These are phyloP conservation scores for Cytospora piceae DNA, from an alignment of 2,329 filamentous ascomycete species.

Conservation along the genomic window DNA sequence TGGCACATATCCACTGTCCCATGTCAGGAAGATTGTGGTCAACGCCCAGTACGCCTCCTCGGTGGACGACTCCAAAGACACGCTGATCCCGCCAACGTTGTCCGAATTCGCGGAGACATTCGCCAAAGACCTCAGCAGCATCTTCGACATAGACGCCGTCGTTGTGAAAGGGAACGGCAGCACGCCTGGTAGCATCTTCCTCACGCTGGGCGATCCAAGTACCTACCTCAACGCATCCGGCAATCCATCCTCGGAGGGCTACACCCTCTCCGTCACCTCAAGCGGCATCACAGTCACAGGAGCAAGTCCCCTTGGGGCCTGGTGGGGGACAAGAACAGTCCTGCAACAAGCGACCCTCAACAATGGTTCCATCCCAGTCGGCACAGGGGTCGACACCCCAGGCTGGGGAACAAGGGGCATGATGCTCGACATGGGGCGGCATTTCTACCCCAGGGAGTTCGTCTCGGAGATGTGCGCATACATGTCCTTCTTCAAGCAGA, in stretches of 20 bases:
- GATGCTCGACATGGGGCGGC: conserved; percentile 57
- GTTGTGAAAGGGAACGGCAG: conserved; percentile 34
- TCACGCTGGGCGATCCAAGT: conserved; percentile 49
- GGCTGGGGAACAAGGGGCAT: conserved; percentile 55
- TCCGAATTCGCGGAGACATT: conserved; percentile 53
- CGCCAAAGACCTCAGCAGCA: conserved; percentile 39
- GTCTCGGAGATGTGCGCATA: conserved; percentile 62
- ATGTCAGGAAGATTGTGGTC: conserved; percentile 45
- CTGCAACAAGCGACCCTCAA: conserved; percentile 54
- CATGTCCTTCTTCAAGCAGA: conserved; percentile 65
- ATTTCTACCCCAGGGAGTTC: conserved; percentile 60
- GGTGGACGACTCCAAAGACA: conserved; percentile 50
- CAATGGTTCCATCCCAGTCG: conserved; percentile 45
- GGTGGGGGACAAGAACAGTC: conserved; percentile 61
- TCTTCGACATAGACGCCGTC: conserved; percentile 38
- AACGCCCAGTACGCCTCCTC: conserved; percentile 45
- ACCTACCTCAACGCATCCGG: conserved; percentile 51
- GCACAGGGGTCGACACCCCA: conserved; percentile 51
- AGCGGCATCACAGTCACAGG: conserved; percentile 52
- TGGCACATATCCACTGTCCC: conserved; percentile 14
- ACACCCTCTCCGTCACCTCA: conserved; percentile 47
- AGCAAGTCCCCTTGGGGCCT: conserved; percentile 58
- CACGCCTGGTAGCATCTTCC: conserved; percentile 42
- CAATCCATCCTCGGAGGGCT: conserved; percentile 52
- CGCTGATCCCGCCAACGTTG: conserved; percentile 56